phyloP scores from a whole-genome alignment of 257 asterid genomes.

The Plantago elongata region DNA sequence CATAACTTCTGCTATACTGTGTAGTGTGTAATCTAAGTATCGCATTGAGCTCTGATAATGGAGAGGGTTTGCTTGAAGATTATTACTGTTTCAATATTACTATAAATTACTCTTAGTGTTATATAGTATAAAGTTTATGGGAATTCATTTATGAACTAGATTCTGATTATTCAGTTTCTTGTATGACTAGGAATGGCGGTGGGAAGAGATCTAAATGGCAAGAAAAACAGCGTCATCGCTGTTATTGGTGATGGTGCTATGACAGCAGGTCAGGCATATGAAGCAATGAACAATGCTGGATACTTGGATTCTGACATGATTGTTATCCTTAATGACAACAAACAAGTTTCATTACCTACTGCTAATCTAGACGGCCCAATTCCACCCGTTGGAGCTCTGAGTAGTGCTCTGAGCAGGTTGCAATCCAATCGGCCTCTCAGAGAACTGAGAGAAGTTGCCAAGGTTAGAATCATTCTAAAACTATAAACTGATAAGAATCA shows the following conservation, averaged over 20 bases:
- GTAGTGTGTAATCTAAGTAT: no score
- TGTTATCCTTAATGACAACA: slow-evolving; percentile 89
- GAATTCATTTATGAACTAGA: not conserved
- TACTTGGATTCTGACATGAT: slow-evolving; percentile 95
- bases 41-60: no score
- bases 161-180: slow-evolving; percentile 18
- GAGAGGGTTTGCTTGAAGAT: no score
- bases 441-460: slow-evolving; percentile 93
- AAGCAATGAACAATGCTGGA: slow-evolving; percentile 97
- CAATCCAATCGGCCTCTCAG: slow-evolving; percentile 89
- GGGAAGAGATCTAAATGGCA: slow-evolving; percentile 83
- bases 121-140: not conserved
- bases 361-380: slow-evolving; percentile 83
- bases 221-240: slow-evolving; percentile 66
- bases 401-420: slow-evolving; percentile 81
- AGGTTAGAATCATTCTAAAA: slow-evolving; percentile 38
- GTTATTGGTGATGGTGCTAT: slow-evolving; percentile 96
- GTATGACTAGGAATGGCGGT: slow-evolving; percentile 83
- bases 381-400: slow-evolving; percentile 89
- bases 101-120: no score
- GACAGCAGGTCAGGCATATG: slow-evolving; percentile 98
- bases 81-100: no score
- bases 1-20: no score
- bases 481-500: not conserved
- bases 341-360: slow-evolving; percentile 93